phyloP scores from a whole-genome alignment of 306 rosid species.

The Myrica gale region DNA sequence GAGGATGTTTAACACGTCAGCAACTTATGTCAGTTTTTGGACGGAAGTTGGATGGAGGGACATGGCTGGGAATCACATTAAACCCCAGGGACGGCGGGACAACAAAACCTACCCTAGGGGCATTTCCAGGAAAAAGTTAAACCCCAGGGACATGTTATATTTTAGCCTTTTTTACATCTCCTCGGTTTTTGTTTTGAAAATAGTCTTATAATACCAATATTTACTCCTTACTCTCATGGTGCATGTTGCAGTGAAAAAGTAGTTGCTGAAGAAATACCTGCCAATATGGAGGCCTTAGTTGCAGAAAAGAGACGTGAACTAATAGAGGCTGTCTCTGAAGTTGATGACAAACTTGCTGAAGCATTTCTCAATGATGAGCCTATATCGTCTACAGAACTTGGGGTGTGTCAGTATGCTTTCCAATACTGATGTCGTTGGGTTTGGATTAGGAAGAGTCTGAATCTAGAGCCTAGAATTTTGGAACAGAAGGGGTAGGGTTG shows the following conservation, averaged over 20 bases:
- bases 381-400: constrained; percentile 76
- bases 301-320: constrained; percentile 89
- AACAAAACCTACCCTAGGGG: too few species aligned
- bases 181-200: not conserved
- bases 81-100: too few species aligned
- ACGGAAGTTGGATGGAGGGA: too few species aligned
- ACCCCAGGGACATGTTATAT: too few species aligned
- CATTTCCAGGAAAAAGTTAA: too few species aligned
- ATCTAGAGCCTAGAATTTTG: not conserved
- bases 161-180: too few species aligned
- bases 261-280: constrained; percentile 69
- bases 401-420: constrained; percentile 45
- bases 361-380: constrained; percentile 83
- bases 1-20: too few species aligned
- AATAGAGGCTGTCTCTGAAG: constrained; percentile 88
- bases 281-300: constrained; percentile 72
- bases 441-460: not conserved
- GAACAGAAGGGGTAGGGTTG: not conserved
- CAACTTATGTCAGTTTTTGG: too few species aligned
- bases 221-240: constrained; percentile 21
- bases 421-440: not conserved
- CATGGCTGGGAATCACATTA: too few species aligned
- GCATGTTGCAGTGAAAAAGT: constrained; percentile 63
- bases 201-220: constrained; percentile 3
- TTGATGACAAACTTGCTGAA: constrained; percentile 95